A percentile compares a stretch with the other conserved stretches of the same genome.
phyloP scores from a whole-genome alignment of 768 basidiomycete genomes.

The Auriscalpium orientale region DNA sequence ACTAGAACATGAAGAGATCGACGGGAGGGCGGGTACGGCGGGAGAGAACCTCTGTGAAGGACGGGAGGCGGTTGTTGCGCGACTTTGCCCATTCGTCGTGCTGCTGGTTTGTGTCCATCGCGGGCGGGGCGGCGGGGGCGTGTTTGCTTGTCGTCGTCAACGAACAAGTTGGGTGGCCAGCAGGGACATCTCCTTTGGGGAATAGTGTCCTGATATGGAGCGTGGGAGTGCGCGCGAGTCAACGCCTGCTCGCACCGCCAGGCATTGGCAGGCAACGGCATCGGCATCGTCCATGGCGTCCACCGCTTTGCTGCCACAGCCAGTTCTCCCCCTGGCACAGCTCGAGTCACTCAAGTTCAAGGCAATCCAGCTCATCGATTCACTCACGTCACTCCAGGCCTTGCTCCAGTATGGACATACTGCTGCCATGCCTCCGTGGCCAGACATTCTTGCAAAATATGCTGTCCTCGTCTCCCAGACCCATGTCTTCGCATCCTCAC shows the following conservation, averaged over 20 bases:
- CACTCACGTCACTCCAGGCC: slow-evolving; percentile 55
- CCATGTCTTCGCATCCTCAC: slow-evolving; percentile 62
- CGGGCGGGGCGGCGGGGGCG: background rate
- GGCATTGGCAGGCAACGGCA: too few relatives aligned
- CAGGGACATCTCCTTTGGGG: background rate
- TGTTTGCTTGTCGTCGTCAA: background rate
- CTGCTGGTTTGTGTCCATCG: slow-evolving; percentile 27
- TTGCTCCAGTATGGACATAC: slow-evolving; percentile 54
- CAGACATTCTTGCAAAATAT: slow-evolving; percentile 81
- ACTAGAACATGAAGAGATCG: slow-evolving; percentile 99
- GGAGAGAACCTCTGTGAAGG: slow-evolving; percentile 85
- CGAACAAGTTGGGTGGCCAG: background rate
- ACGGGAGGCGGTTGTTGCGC: slow-evolving; percentile 73
- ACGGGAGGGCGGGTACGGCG: slow-evolving; percentile 90
- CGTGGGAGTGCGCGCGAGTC: background rate
- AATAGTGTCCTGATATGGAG: background rate
- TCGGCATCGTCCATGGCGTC: background rate
- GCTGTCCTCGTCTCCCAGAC: slow-evolving; percentile 79
- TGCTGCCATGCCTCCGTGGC: slow-evolving; percentile 64
- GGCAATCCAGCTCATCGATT: slow-evolving; percentile 72
- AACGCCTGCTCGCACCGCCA: background rate
- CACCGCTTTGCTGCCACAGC: background rate
- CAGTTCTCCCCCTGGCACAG: background rate
- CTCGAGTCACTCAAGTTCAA: slow-evolving; percentile 75
- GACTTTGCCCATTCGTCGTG: slow-evolving; percentile 71